Base-by-base conservation (phyloP, 371 early-diverging fungal genomes). In the Nematocida displodere region DNA sequence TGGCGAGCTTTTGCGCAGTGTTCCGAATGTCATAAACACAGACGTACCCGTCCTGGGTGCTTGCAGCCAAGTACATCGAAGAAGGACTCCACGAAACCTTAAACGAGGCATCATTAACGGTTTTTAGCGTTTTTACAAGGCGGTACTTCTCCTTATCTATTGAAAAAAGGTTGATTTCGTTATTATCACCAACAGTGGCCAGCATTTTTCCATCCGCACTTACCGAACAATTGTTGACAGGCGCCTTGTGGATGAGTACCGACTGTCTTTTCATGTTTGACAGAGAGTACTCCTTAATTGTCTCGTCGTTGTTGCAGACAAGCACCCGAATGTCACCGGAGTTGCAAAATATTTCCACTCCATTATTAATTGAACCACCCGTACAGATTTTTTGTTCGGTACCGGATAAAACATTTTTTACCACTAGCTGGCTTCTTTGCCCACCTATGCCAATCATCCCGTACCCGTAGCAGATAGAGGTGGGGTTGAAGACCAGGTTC, bases 261-360 rank as follows among this genome's bases (percentile, higher is more conserved):
- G 88, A 83, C 17, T 90, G 71, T 5, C 87, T 82, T 26, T 87
- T 85, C 39, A 91, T 82, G 42, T 83, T 85, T 0, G 91, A 90
- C 15, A 91, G 81, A 0, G 89, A 85, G 77, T 87, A 89, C 15
- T 92, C 87, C 80, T 91, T 91, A 80, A 94, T 89, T 22, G 89
- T 90, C 68, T 90, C 87, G 79, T 94, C 94, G 79, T 94, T 94
- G 82, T 91, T 94, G 80, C 91, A 89, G 7, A 92, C 88, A 53
- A 92, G 77, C 20, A 92, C 79, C 7, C 91, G 82, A 3, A 85
- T 54, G 31, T 64, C 86, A 22, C 86, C 85, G 42, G 86, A 87
- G 46, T 89, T 85, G 58, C 85, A 78, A 5, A 88, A 86, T 36
- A 92, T 90, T 61, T 87, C 87, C 47, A 93, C 81, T 1, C 91